phyloP scores from a whole-genome alignment of 805 yeast species.

The Wickerhamiella occidentalis region DNA sequence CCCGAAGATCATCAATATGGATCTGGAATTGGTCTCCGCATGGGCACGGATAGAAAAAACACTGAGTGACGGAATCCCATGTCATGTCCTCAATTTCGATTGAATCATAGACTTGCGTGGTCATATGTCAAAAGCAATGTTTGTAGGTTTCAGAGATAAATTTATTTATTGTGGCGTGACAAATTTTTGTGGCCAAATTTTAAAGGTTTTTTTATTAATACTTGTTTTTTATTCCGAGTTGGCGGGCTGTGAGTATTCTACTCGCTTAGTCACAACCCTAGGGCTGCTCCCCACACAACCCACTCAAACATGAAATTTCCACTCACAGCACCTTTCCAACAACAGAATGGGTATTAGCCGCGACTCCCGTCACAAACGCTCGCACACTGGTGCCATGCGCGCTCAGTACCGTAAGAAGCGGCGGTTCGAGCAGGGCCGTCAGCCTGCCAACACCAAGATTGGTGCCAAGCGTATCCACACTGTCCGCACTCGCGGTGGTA shows the following conservation, averaged over 20 bases:
- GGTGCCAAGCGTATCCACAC: constrained; percentile 98
- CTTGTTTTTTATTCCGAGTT: too few species aligned
- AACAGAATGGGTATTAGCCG: constrained; percentile 97
- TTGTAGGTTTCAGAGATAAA: background rate
- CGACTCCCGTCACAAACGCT: constrained; percentile 99
- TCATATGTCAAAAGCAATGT: background rate
- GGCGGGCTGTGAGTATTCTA: too few species aligned
- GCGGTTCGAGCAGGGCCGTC: constrained; percentile 99
- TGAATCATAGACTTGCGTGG: constrained; percentile 53
- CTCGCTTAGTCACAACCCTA: constrained; percentile 2
- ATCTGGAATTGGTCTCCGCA: constrained; percentile 94
- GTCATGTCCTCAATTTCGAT: constrained; percentile 96
- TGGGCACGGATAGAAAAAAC: constrained; percentile 93
- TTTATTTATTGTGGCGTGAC: background rate
- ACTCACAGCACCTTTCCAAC: constrained; percentile 11
- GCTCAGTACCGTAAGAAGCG: constrained; percentile 99
- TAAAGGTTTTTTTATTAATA: background rate
- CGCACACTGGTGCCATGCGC: constrained; percentile 99
- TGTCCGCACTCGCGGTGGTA: constrained; percentile 99
- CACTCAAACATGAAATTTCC: constrained; percentile 11
- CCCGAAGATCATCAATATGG: constrained; percentile 66
- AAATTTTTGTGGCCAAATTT: background rate
- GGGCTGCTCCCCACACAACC: constrained; percentile 10
- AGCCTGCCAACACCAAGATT: constrained; percentile 98
- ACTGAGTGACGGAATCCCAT: constrained; percentile 67